phyloP scores from a whole-genome alignment of 2,329 filamentous ascomycete genomes.

The Cercospora sojina region DNA sequence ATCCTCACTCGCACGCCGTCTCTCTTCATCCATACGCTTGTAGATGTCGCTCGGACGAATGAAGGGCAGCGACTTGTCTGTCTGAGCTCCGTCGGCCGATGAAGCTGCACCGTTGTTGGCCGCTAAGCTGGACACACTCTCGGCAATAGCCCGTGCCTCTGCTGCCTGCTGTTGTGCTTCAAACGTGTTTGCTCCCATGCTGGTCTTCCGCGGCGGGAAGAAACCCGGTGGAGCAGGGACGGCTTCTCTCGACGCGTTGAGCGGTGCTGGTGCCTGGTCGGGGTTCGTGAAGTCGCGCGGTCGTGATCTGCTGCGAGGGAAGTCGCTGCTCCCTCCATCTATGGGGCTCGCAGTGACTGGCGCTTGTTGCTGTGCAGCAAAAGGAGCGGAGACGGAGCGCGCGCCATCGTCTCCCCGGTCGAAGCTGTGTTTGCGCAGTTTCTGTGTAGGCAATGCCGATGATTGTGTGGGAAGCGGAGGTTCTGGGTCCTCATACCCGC shows the following conservation, averaged over 20 bases:
- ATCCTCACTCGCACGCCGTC: slow-evolving; percentile 57
- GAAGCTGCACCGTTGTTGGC: slow-evolving; percentile 6
- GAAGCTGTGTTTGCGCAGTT: slow-evolving; percentile 48
- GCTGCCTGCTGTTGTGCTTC: slow-evolving; percentile 20
- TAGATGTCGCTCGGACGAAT: slow-evolving; percentile 77
- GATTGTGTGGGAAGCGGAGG: slow-evolving; percentile 31
- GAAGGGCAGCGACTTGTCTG: slow-evolving; percentile 60
- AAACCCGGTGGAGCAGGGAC: slow-evolving; percentile 41
- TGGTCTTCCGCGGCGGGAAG: slow-evolving; percentile 63
- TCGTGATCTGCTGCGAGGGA: slow-evolving; percentile 22
- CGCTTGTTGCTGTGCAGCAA: slow-evolving; percentile 21
- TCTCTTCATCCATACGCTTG: slow-evolving; percentile 67
- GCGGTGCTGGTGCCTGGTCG: slow-evolving; percentile 50
- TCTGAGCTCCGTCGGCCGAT: slow-evolving; percentile 29
- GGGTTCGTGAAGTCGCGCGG: slow-evolving; percentile 53
- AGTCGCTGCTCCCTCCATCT: slow-evolving; percentile 19
- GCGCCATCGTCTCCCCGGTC: slow-evolving; percentile 53
- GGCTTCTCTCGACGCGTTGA: slow-evolving; percentile 38
- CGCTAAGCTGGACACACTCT: slow-evolving; percentile 17
- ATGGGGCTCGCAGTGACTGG: slow-evolving; percentile 15
- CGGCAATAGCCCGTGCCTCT: slow-evolving; percentile 23
- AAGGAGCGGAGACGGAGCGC: slow-evolving; percentile 20
- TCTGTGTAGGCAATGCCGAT: slow-evolving; percentile 17
- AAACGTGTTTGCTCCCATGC: slow-evolving; percentile 52
- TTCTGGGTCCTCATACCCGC: slow-evolving; percentile 46